A percentile compares a stretch with the other conserved stretches of the same genome.
Conservation (phyloP, 257 asterid species). For the Solanum corneliomulleri region DNA sequence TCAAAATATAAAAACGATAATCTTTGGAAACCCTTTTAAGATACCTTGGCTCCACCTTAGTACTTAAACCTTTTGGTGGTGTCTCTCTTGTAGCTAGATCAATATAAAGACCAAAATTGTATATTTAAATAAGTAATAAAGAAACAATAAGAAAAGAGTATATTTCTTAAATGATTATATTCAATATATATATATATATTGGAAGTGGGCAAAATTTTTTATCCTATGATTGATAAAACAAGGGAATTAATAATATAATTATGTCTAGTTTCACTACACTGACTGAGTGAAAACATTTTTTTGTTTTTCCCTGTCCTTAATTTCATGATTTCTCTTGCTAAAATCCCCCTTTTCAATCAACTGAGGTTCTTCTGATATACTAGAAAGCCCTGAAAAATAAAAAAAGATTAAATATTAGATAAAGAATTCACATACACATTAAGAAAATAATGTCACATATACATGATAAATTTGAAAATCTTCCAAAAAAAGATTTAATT, state of each 20-base stretch:
- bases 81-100: too few species aligned
- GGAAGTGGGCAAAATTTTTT: neutral
- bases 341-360: conserved; percentile 14
- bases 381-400: conserved; percentile 25
- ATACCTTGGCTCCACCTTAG: neutral
- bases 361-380: conserved; percentile 41
- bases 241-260: neutral
- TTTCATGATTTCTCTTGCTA: conserved; percentile 15
- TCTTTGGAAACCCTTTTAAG: neutral
- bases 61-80: too few species aligned
- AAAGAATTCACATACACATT: neutral
- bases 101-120: neutral
- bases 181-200: neutral
- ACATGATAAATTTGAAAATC: neutral
- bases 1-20: neutral
- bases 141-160: neutral
- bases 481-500: neutral
- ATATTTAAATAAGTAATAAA: neutral
- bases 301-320: neutral
- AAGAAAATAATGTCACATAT: neutral
- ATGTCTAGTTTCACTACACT: neutral
- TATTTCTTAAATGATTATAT: neutral
- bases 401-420: neutral
- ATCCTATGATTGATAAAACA: neutral
- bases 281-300: neutral